Evolutionary conservation across 805 yeast species (phyloP), one percentile per base, ranked within the genome.

Genomic region (Cyberlindnera xylosilytica): DNA sequence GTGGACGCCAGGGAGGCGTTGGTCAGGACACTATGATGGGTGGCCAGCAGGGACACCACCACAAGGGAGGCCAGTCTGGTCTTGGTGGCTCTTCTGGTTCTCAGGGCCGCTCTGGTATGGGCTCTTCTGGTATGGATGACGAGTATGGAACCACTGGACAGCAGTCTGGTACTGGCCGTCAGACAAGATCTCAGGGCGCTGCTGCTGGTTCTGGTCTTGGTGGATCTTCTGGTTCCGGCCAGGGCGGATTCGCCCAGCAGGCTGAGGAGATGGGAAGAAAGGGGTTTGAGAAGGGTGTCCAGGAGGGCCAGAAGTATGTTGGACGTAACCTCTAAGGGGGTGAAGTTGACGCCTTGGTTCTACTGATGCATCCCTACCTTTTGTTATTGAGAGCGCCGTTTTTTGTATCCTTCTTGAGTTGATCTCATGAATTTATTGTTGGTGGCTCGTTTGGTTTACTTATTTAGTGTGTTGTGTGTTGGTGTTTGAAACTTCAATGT

Each of bases 261-360:
- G 51, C 51, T 31, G 52, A 50, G 35, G 52, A 47, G 22, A 20
- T 45, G 43, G 54, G 53, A n/a, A 46, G 52, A 52, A 41, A 50
- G 43, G 59, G 52, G 5, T 49, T 49, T 27, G 57, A 53, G 20
- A 43, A 41, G 23, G 54, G 52, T 28, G 49, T 46, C 15, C 37
- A 51, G 28, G 57, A 55, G 41, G 58, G 55, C 12, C 47, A 54
- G 41, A 51, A 55, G 52, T 57, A 55, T 26, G 51, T 57, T 32
- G 42, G 41, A 43, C 56, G 60, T 44, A 57, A 57, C 56, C 29
- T 57, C 34, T 57, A 37, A 47, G 39, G 19, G 16, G 16, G 24
- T 9, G 13, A 11, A 15, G 13, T 27, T n/a, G n/a, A n/a, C n/a
- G n/a, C n/a, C n/a, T n/a, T n/a, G n/a, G n/a, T n/a, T n/a, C n/a